Percentiles rank a stretch among this genome's conserved stretches.
Conservation (phyloP, 768 basidiomycete genomes). For the Steccherinum ochraceum region DNA sequence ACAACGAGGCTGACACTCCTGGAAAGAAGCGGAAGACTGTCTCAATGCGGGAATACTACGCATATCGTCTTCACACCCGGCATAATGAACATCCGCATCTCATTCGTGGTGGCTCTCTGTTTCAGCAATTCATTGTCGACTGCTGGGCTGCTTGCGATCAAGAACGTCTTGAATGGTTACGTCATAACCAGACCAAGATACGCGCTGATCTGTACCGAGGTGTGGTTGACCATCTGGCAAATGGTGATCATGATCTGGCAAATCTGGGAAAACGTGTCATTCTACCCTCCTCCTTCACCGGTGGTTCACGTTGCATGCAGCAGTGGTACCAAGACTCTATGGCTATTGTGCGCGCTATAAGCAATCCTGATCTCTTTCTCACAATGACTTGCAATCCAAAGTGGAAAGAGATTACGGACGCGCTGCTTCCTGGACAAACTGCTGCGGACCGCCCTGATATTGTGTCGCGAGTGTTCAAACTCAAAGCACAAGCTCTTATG, state of each 20-base stretch:
- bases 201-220: conserved; percentile 31
- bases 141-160: conserved; percentile 40
- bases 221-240: conserved; percentile 23
- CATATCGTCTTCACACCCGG: neutral
- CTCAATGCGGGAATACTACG: neutral
- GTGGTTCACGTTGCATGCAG: conserved; percentile 34
- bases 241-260: conserved; percentile 11
- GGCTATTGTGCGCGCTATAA: conserved; percentile 32
- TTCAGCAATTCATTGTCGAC: conserved; percentile 42
- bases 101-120: conserved; percentile 28
- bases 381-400: conserved; percentile 47
- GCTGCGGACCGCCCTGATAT: conserved; percentile 40
- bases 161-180: conserved; percentile 28
- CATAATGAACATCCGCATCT: neutral
- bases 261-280: conserved; percentile 27
- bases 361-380: conserved; percentile 38
- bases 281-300: conserved; percentile 35
- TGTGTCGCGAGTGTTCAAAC: conserved; percentile 36
- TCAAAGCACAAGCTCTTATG: conserved; percentile 29
- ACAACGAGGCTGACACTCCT: neutral
- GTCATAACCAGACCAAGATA: conserved; percentile 27
- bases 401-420: conserved; percentile 38
- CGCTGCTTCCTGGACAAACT: conserved; percentile 32
- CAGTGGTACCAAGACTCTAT: conserved; percentile 39
- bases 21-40: neutral